phyloP scores from a whole-genome alignment of 2,329 filamentous ascomycete genomes.

The Neopestalotiopsis rosae region DNA sequence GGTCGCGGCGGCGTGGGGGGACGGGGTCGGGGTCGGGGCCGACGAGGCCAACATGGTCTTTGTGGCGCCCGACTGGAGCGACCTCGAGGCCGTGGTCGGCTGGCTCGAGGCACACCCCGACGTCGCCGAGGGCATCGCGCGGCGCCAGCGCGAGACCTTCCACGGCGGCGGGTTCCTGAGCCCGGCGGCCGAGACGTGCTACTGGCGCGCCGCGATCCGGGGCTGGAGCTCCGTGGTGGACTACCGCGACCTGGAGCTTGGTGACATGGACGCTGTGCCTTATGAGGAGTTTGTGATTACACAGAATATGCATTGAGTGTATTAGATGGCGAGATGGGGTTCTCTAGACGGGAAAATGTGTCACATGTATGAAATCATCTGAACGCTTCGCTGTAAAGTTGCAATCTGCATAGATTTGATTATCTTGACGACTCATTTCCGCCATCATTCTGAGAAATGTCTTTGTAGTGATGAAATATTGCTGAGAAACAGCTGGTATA shows the following conservation, averaged over 20 bases:
- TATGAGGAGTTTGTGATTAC: slow-evolving; percentile 45
- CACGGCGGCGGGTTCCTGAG: slow-evolving; percentile 50
- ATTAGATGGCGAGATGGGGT: background rate
- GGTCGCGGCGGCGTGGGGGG: slow-evolving; percentile 45
- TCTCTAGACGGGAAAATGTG: background rate
- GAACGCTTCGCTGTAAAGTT: too few relatives aligned
- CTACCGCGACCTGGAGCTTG: slow-evolving; percentile 40
- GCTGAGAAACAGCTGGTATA: slow-evolving; percentile 14
- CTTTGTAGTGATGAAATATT: background rate
- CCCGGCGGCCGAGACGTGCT: slow-evolving; percentile 57
- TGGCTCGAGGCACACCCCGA: slow-evolving; percentile 51
- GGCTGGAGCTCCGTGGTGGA: slow-evolving; percentile 51
- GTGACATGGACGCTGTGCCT: slow-evolving; percentile 37
- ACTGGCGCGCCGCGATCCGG: slow-evolving; percentile 55
- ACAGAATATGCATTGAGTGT: background rate
- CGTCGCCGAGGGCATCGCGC: slow-evolving; percentile 52
- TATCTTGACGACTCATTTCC: background rate
- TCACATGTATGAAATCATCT: too few relatives aligned
- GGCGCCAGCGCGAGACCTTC: slow-evolving; percentile 50
- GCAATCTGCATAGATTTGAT: background rate
- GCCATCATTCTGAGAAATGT: background rate
- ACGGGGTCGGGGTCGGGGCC: slow-evolving; percentile 28
- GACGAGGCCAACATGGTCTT: slow-evolving; percentile 45
- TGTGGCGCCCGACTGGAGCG: slow-evolving; percentile 39
- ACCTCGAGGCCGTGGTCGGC: slow-evolving; percentile 49